Base-by-base conservation (phyloP, 2,329 filamentous ascomycete genomes). In the Aspergillus amoenus region DNA sequence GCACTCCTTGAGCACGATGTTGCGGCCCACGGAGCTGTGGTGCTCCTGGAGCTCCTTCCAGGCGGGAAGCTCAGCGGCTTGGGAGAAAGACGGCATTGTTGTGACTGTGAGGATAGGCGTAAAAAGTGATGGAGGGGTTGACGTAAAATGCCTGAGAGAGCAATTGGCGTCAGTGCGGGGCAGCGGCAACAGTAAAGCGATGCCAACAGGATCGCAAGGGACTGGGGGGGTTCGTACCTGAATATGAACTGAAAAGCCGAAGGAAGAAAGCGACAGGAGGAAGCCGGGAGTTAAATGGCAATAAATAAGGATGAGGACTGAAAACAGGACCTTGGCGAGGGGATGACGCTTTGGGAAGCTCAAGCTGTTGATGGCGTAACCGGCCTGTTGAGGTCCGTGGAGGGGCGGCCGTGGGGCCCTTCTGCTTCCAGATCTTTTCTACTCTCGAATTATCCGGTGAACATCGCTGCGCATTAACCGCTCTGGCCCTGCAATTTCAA, bases 41-140 rank as follows among this genome's bases (percentile, higher is more conserved):
- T 97, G 93, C 70, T 90, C 84, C 80, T 96, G 90, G 72, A 99
- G 91, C 74, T 90, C 85, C 75, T 89, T 84, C 93, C 94, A 99
- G 72, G 91, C 88, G 68, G 87, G 82, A 67, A 96, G 88, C 63
- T 91, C 89, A 73, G 87, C 92, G 67, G 93, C 88, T 81, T 95
- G 92, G 67, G 90, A 68, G 61, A 75, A 75, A 65, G 67, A 68
- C 59, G 73, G 68, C 72, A 75, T 75, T 55, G 59, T 75, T 55
- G 59, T 30, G 44, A 17, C n/a, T 44, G 24, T 34, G 15, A 24
- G 21, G 39, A 55, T 44, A 17, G 8, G 51, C 40, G 43, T 41
- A 32, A 30, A 52, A 41, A 47, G 53, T 39, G 45, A 44, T 9
- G 32, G 32, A 46, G 22, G 49, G 46, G 6, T 41, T 34, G 3